Base-by-base conservation (phyloP, 495 filamentous ascomycete genomes). In the Xylaria scruposa region DNA sequence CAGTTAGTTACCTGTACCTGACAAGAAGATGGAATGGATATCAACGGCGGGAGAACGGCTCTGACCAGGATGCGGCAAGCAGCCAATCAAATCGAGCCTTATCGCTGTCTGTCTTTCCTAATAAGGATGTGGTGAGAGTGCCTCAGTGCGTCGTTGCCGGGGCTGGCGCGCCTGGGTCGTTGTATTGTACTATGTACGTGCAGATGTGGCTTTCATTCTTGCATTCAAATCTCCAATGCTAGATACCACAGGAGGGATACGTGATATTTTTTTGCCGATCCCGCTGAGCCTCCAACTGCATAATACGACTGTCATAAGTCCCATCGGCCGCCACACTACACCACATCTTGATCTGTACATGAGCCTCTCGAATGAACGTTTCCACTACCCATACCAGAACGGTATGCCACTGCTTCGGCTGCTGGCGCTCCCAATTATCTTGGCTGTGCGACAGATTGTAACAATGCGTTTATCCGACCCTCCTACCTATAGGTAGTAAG, bases 261-360 rank as follows among this genome's bases (percentile, higher is more conserved):
- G 63, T 36, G 63, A 69, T 62, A 47, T 31, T 29, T 36, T 19
- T 29, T 42, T 40, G 31, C 33, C 33, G 64, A 67, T 68, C 42
- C 51, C 49, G 51, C 24, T 68, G 49, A 42, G 49, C 54, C 67
- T 67, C 56, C 54, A 46, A 69, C 67, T 69, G 36, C 54, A 60
- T 63, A 63, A 63, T 38, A 26, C 31, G 60, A 29, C 60, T 24
- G 44, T 44, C 31, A 29, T 9, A 38, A 38, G 49, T 36, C 19
- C 4, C 19, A 6, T 15, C 21, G 38, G 15, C 42, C 13, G 19
- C 56, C 17, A 58, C n/a, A 58, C 36, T 4, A 67, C 49, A 67
- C 65, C 65, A 54, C 12, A 24, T 67, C n/a, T 36, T 38, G 36
- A 36, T 38, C 6, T 42, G 13, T 42, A 47, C 62, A 21, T 47